These are phyloP conservation scores for Podospora anserina DNA, from an alignment of 495 filamentous ascomycete genomes.

Conservation along the genomic window DNA sequence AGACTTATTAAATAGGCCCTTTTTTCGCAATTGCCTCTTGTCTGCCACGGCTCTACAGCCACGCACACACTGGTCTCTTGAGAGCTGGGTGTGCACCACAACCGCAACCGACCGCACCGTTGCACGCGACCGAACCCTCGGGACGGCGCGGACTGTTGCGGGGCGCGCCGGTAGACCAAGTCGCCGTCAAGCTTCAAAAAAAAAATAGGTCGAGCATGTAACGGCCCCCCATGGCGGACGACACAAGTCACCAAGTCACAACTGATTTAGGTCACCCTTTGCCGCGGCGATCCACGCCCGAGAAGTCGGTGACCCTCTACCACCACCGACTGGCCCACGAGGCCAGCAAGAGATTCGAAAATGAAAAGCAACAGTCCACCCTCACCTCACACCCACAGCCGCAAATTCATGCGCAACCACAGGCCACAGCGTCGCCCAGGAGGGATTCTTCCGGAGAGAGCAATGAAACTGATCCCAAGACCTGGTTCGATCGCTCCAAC, in stretches of 20 bases:
- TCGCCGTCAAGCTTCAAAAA: not conserved
- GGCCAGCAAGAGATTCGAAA: conserved; percentile 20
- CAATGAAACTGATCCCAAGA: conserved; percentile 38
- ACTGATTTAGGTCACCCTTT: conserved; percentile 33
- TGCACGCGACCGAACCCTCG: not conserved
- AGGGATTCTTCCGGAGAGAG: conserved; percentile 44
- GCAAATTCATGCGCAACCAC: conserved; percentile 3
- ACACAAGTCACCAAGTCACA: conserved; percentile 20
- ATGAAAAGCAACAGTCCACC: not conserved
- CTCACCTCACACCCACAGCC: conserved; percentile 1
- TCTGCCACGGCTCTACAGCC: not conserved
- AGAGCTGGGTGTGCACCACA: not conserved
- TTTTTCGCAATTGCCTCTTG: not conserved
- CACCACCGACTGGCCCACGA: conserved; percentile 41
- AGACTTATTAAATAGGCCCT: conserved; percentile 2
- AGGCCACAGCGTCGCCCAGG: conserved; percentile 23
- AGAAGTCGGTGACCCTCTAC: conserved; percentile 41
- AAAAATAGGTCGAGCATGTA: conserved; percentile 12
- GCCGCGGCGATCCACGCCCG: conserved; percentile 38
- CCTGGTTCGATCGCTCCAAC: conserved; percentile 50
- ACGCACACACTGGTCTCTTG: not conserved
- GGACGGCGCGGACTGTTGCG: not conserved
- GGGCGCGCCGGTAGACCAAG: not conserved
- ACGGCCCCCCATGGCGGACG: conserved; percentile 23
- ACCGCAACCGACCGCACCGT: conserved; percentile 3